A percentile compares a stretch with the other conserved stretches of the same genome.
Evolutionary conservation across 805 yeast species (phyloP).

Genomic region (Yarrowia yakushimensis): DNA sequence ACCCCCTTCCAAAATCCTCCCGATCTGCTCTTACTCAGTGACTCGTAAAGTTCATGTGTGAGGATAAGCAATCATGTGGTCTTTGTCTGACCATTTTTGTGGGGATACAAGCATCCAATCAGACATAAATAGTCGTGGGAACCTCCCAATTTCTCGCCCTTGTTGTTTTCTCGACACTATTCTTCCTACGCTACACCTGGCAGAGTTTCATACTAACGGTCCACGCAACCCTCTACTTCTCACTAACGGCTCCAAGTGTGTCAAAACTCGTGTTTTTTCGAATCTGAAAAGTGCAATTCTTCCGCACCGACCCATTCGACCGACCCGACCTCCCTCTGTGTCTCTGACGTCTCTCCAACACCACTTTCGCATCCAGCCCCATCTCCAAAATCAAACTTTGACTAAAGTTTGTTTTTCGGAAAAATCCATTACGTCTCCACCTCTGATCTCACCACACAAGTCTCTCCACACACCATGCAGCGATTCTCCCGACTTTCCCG

Average conservation of each 20-base stretch:
- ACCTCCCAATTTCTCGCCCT: too few relatives aligned
- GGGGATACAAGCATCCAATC: neutral
- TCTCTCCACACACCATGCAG: neutral
- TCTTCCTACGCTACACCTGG: too few relatives aligned
- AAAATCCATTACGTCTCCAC: neutral
- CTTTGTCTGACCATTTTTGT: neutral
- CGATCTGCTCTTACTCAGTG: neutral
- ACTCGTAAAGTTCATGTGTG: neutral
- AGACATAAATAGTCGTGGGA: neutral
- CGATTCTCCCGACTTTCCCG: neutral
- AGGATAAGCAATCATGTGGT: conserved; percentile 4
- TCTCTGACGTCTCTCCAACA: neutral
- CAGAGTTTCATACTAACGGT: too few relatives aligned
- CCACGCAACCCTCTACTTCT: too few relatives aligned
- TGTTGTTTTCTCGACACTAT: too few relatives aligned
- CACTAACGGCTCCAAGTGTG: too few relatives aligned
- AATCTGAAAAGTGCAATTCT: too few relatives aligned
- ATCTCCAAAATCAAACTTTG: neutral
- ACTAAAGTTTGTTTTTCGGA: neutral
- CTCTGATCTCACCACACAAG: neutral
- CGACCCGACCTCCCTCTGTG: neutral
- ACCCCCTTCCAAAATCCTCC: too few relatives aligned
- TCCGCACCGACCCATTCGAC: neutral
- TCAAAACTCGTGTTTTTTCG: too few relatives aligned
- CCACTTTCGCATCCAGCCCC: neutral